phyloP scores from a whole-genome alignment of 345 rosid genomes.

The Syzygium aqueum region DNA sequence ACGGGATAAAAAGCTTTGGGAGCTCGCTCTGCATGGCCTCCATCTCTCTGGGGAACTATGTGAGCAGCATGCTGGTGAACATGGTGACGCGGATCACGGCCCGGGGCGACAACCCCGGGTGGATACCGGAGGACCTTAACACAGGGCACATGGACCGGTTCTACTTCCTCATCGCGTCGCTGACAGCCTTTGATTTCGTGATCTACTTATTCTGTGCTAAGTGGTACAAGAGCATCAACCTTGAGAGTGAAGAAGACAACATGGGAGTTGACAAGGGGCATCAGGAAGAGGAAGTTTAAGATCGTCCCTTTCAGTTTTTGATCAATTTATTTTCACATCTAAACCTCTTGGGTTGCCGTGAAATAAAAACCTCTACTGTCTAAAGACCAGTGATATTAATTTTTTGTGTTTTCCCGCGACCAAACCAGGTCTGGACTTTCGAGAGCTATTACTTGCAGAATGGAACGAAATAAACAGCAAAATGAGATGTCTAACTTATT shows the following conservation, averaged over 20 bases:
- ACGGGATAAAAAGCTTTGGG: slow-evolving; percentile 43
- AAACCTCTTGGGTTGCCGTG: neutral
- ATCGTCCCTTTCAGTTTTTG: neutral
- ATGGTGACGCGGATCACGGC: slow-evolving; percentile 26
- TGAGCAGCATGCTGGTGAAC: slow-evolving; percentile 30
- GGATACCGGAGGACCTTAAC: slow-evolving; percentile 40
- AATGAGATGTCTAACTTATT: neutral
- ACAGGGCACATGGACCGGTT: slow-evolving; percentile 34
- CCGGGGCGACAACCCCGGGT: slow-evolving; percentile 23
- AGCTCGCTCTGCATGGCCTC: slow-evolving; percentile 49
- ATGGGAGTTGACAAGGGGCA: neutral
- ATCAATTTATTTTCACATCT: neutral
- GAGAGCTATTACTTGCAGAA: neutral
- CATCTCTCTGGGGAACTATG: slow-evolving; percentile 35
- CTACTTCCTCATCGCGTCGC: slow-evolving; percentile 23
- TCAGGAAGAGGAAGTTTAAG: neutral
- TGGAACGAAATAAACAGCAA: neutral
- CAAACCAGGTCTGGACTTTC: neutral
- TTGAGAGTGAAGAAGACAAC: slow-evolving; percentile 1
- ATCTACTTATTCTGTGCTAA: slow-evolving; percentile 25
- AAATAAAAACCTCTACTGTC: neutral
- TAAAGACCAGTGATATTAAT: neutral
- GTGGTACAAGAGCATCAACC: slow-evolving; percentile 26
- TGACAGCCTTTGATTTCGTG: slow-evolving; percentile 24
- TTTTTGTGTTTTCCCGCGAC: neutral